Evolutionary conservation across 2,329 filamentous ascomycete genomes (phyloP).

Genomic region (Paecilomyces sp.): DNA sequence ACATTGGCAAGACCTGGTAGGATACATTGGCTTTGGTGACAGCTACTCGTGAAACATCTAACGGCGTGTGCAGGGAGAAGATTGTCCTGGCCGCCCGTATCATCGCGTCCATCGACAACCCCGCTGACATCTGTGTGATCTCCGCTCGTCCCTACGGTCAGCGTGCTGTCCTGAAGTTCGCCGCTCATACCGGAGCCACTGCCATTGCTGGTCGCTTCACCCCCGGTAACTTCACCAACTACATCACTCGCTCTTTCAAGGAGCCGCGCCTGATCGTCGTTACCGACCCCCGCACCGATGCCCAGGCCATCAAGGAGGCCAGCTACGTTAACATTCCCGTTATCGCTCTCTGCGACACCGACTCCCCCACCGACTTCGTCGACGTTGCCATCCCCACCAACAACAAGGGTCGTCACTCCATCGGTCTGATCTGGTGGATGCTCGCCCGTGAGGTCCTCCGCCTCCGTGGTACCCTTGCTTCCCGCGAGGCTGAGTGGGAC

Average conservation of each 20-base stretch:
- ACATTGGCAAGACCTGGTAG: constrained; percentile 99
- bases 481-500: constrained; percentile 96
- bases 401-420: constrained; percentile 99
- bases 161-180: constrained; percentile 99
- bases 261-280: constrained; percentile 99
- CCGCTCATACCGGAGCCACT: constrained; percentile 92
- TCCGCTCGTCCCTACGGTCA: constrained; percentile 99
- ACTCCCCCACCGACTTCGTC: constrained; percentile 99
- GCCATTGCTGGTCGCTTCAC: constrained; percentile 99
- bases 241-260: constrained; percentile 99
- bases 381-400: constrained; percentile 99
- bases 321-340: constrained; percentile 99
- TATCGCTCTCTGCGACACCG: constrained; percentile 97
- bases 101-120: constrained; percentile 99
- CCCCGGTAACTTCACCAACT: constrained; percentile 99
- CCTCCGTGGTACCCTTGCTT: constrained; percentile 92
- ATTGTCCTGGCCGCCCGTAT: constrained; percentile 97
- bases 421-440: constrained; percentile 99
- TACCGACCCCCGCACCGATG: constrained; percentile 98
- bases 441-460: constrained; percentile 99
- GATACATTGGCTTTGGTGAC: constrained; percentile 24
- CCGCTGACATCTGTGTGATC: constrained; percentile 98
- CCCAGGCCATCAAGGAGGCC: constrained; percentile 99
- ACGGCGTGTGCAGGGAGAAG: constrained; percentile 70
- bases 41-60: constrained; percentile 7